These are phyloP conservation scores for Myxozyma monticola DNA, from an alignment of 805 yeast species.

Conservation along the genomic window DNA sequence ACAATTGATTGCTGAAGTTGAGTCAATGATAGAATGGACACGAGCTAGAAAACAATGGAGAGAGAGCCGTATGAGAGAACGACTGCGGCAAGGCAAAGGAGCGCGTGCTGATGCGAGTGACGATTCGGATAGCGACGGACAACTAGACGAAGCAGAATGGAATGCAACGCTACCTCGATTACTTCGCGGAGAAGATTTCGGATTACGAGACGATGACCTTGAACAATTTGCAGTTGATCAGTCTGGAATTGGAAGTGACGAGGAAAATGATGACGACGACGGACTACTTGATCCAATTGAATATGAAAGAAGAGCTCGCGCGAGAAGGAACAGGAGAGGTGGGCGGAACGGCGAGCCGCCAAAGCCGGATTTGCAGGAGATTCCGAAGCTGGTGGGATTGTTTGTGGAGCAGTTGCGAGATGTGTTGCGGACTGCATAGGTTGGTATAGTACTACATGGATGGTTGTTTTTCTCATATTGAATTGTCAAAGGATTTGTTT, in stretches of 20 bases:
- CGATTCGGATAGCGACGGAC: conserved; percentile 33
- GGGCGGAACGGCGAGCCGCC: conserved; percentile 29
- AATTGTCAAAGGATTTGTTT: neutral
- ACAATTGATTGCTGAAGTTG: conserved; percentile 43
- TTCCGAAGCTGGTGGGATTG: conserved; percentile 23
- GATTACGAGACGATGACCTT: conserved; percentile 51
- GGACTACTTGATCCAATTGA: conserved; percentile 36
- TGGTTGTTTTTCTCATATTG: neutral
- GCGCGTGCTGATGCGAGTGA: conserved; percentile 32
- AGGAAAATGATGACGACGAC: conserved; percentile 38
- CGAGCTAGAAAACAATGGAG: conserved; percentile 40
- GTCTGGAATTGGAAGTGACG: conserved; percentile 39
- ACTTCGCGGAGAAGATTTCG: conserved; percentile 49
- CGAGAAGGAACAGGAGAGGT: conserved; percentile 18
- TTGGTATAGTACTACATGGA: neutral
- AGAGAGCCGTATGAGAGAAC: conserved; percentile 28
- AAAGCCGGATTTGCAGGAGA: conserved; percentile 23
- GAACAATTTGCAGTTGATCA: conserved; percentile 42
- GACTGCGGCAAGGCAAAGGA: conserved; percentile 23
- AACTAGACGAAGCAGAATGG: conserved; percentile 45
- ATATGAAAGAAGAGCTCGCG: conserved; percentile 36
- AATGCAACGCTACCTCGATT: conserved; percentile 46
- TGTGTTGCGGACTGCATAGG: conserved; percentile 2
- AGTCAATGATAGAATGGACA: conserved; percentile 43
- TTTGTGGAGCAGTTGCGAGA: conserved; percentile 31